These are phyloP conservation scores for Sideroxylon spinosum DNA, from an alignment of 179 eudicot genomes.

Conservation along the genomic window DNA sequence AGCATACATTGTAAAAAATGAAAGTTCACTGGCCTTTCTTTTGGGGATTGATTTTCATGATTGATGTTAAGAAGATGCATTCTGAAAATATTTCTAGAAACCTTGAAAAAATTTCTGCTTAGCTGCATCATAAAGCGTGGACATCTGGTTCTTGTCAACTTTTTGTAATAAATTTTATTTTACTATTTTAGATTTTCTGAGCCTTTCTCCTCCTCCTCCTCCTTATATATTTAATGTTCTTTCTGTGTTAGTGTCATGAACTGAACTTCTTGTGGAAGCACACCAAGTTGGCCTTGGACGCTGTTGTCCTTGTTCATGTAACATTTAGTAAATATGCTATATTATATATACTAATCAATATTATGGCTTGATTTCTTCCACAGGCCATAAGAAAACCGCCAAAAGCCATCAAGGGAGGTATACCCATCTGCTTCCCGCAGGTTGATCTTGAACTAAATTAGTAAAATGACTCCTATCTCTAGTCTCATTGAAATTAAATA, in stretches of 20 bases:
- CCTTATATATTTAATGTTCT: too few species aligned
- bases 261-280: background rate
- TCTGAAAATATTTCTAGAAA: background rate
- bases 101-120: background rate
- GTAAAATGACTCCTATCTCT: background rate
- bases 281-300: background rate
- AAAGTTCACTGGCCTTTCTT: too few species aligned
- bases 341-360: background rate
- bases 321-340: background rate
- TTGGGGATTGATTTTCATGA: background rate
- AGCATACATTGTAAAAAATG: background rate
- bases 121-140: background rate
- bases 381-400: conserved; percentile 66
- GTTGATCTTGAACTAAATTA: conserved; percentile 25
- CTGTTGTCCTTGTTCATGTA: background rate
- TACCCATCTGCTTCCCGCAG: conserved; percentile 67
- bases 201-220: background rate
- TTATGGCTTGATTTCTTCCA: conserved; percentile 6
- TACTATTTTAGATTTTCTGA: background rate
- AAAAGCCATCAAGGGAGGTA: conserved; percentile 73
- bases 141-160: background rate
- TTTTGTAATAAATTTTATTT: background rate
- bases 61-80: background rate
- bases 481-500: conserved; percentile 5
- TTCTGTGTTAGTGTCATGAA: background rate